Conservation (phyloP, 2,329 filamentous ascomycete genomes). For the Neonectria coccinea region DNA sequence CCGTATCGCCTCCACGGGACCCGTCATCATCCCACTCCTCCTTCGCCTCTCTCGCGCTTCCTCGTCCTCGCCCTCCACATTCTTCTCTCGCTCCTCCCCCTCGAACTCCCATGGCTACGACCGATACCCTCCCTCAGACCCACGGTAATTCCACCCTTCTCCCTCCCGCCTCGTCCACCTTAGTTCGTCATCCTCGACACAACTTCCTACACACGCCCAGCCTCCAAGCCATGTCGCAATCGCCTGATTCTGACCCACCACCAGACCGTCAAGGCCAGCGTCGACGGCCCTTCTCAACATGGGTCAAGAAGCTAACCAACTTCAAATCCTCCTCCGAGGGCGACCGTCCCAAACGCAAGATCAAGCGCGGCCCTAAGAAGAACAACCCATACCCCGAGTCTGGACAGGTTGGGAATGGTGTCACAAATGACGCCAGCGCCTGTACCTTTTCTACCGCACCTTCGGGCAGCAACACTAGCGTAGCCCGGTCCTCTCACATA, state of each 20-base stretch:
- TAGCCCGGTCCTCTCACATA: slow-evolving; percentile 69
- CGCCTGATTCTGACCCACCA: slow-evolving; percentile 49
- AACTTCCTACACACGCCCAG: slow-evolving; percentile 23
- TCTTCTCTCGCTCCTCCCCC: slow-evolving; percentile 18
- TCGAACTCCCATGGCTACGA: slow-evolving; percentile 43
- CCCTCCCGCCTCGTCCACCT: neutral
- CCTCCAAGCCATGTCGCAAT: slow-evolving; percentile 19
- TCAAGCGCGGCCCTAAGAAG: slow-evolving; percentile 71
- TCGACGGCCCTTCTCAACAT: slow-evolving; percentile 87
- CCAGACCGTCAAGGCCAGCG: slow-evolving; percentile 76
- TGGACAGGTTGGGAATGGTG: slow-evolving; percentile 62
- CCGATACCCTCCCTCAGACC: slow-evolving; percentile 42
- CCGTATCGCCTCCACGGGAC: slow-evolving; percentile 5
- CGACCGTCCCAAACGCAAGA: slow-evolving; percentile 57
- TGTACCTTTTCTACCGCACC: slow-evolving; percentile 68
- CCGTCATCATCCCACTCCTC: slow-evolving; percentile 24
- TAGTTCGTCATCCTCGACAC: slow-evolving; percentile 10
- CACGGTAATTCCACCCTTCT: slow-evolving; percentile 38
- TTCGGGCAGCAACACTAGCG: slow-evolving; percentile 66
- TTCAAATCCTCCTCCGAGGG: slow-evolving; percentile 81
- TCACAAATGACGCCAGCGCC: slow-evolving; percentile 58
- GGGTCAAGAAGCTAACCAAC: slow-evolving; percentile 93
- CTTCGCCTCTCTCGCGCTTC: slow-evolving; percentile 12
- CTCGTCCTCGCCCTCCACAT: slow-evolving; percentile 6
- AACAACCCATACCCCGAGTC: slow-evolving; percentile 96